Evolutionary conservation across 1,139 yeast genomes (phyloP), one percentile per base, ranked within the genome.

Genomic region (Nakaseomyces glabratus): DNA sequence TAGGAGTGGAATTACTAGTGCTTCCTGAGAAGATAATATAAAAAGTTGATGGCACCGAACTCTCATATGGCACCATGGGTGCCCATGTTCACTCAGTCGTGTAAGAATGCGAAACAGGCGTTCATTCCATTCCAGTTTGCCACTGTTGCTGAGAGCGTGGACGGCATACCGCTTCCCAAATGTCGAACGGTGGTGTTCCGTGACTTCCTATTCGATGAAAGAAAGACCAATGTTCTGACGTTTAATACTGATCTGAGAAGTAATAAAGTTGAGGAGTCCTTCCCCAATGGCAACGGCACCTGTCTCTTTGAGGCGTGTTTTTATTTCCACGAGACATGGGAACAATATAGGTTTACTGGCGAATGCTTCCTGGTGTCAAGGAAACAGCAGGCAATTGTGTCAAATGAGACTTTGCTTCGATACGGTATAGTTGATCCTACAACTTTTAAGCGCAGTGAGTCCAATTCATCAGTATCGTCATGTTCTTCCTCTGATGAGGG

Each of bases 311-410:
- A 82, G 60, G 82, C 86, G 2, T 82, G 84, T 38, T 82, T 81
- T 52, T 80, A 81, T 62, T 79, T 82, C 50, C 69, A 67, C 11
- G 63, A 63, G 23, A 57, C 70, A 19, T 69, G 69, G 51, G 77
- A 71, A 51, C 94, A 82, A 60, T 78, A 78, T 52, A 64, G 95
- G 47, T 65, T 84, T 43, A 68, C 76, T 36, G 94, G 94, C 7
- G 58, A 64, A 29, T 82, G 82, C 37, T 48, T 51, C 28, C 40
- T 41, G 9, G 39, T 52, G 19, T 41, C 51, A 9, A 43, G 42
- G 31, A 35, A 38, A 31, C 21, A 34, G 18, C 20, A 33, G 20
- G 28, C 41, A 28, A 34, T 41, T 22, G 34, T 46, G n/a, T 26
- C 30, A n/a, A 35, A 37, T 9, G 37, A 39, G 11, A 24, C 44